A percentile compares a stretch with the other conserved stretches of the same genome.
Conservation (phyloP, 805 yeast species). For the Sugiyamaella boreocaroliniensis region DNA sequence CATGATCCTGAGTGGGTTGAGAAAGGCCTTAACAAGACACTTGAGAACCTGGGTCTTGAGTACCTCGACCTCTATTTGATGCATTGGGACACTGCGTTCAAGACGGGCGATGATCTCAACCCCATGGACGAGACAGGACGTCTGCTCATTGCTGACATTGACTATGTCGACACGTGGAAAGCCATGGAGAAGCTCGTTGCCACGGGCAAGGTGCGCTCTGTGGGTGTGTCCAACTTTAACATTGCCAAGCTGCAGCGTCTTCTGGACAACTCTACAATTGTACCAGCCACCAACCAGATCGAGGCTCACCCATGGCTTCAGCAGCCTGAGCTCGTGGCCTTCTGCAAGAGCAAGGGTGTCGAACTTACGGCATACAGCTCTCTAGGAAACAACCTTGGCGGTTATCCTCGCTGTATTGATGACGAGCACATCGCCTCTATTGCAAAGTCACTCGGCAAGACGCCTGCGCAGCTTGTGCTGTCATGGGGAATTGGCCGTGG, state of each 20-base stretch:
- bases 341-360: conserved; percentile 41
- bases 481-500: conserved; percentile 78
- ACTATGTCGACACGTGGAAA: conserved; percentile 49
- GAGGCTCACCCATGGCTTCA: conserved; percentile 66
- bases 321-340: conserved; percentile 38
- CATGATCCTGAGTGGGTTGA: conserved; percentile 37
- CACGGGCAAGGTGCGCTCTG: conserved; percentile 42
- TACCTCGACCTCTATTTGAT: conserved; percentile 50
- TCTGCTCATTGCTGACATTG: conserved; percentile 6
- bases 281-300: conserved; percentile 68
- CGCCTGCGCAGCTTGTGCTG: conserved; percentile 59
- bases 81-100: conserved; percentile 47
- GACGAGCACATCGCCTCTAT: conserved; percentile 46
- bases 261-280: conserved; percentile 40
- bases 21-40: conserved; percentile 38
- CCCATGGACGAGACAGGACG: conserved; percentile 26
- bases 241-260: conserved; percentile 45
- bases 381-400: conserved; percentile 29
- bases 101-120: conserved; percentile 27
- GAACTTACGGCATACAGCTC: conserved; percentile 59
- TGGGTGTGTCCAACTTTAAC: conserved; percentile 75
- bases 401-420: conserved; percentile 35
- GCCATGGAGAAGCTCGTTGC: conserved; percentile 52
- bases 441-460: conserved; percentile 46
- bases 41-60: conserved; percentile 38